Base-by-base conservation (phyloP, 2,329 filamentous ascomycete species). In the Aspergillus chevalieri region DNA sequence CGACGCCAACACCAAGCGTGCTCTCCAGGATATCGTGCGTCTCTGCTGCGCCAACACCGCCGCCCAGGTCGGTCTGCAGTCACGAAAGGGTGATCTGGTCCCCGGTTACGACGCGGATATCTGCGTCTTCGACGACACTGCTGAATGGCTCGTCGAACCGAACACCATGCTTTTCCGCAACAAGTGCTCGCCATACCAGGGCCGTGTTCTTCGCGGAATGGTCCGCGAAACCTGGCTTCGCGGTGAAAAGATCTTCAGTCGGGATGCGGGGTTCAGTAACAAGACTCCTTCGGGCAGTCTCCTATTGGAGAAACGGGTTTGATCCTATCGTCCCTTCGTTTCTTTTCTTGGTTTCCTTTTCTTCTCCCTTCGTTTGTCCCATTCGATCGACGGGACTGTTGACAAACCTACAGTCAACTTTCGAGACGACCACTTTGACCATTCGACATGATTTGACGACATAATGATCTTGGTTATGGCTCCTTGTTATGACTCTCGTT, bases 131-230 rank as follows among this genome's bases (percentile, higher is more conserved):
- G 92, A 97, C 65, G 89, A 95, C 55, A 73, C 78, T n/a, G 83
- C 82, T 19, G 79, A 80, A 58, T 98, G 92, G 79, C 79, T 83
- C 21, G 84, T 95, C 47, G 73, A 81, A 50, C 77, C 80, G 15
- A 83, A 80, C 53, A 89, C 89, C 45, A 95, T 98, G 90, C 80
- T 93, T 57, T 98, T 95, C 80, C 85, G 89, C 70, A 95, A 96
- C 70, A 89, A 89, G 64, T 91, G 89, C 75, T 90, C 85, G 49
- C 90, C 91, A 0, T 96, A 94, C 78, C 86, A 95, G 67, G 88
- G 88, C 17, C 86, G 85, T 68, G 78, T 75, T 28, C 84, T 96
- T 61, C 80, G 78, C 43, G 91, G 91, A 1, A 81, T 89, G 51
- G 90, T 95, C 9, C 76, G 74, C 51, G 88, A 94, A 77, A 95